Base-by-base conservation (phyloP, 129 eudicot genomes). In the Gnaphalium uliginosum region DNA sequence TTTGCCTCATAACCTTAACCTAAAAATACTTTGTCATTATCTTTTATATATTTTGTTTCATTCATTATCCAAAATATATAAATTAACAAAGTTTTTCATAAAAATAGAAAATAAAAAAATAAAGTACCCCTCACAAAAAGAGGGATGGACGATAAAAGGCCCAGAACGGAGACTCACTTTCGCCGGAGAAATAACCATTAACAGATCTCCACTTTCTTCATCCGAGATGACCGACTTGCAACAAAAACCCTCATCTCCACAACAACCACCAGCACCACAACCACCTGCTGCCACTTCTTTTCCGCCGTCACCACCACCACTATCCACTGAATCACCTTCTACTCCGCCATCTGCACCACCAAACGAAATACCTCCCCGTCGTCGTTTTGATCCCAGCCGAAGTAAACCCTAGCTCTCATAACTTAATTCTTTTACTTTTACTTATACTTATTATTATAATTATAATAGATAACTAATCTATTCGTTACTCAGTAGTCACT, bases 381-480 rank as follows among this genome's bases (percentile, higher is more conserved):
- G 30, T 74, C 81, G 74, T 53, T 81, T 81, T 24, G 85, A 81
- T 57, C 81, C 85, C 62, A 76, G 81, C 74, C 69, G 85, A 25
- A 76, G 85, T 81, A 81, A 81, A 14, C 66, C 35, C 41, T 68
- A 57, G 54, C 53, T 51, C 66, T 60, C 27, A 41, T 29, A 4
- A 43, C 14, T 33, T 24, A 8, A 37, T 51, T 57, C 7, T 41
- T 68, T 59, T 19, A 26, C 15, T 59, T 59, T 18, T 8, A 58
- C 13, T n/a, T n/a, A n/a, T n/a, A n/a, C n/a, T 23, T 10, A 8
- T 5, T 59, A 22, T 21, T 11, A 22, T 58, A 21, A 13, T 23
- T 22, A n/a, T 21, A 13, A 6, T 54, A 5, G 25, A 21, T 23
- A 19, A 6, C 9, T 26, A 21, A 60, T 70, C 29, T 46, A 70